Evolutionary conservation across 495 filamentous ascomycete species (phyloP).

Genomic region (Xylaria scruposa): DNA sequence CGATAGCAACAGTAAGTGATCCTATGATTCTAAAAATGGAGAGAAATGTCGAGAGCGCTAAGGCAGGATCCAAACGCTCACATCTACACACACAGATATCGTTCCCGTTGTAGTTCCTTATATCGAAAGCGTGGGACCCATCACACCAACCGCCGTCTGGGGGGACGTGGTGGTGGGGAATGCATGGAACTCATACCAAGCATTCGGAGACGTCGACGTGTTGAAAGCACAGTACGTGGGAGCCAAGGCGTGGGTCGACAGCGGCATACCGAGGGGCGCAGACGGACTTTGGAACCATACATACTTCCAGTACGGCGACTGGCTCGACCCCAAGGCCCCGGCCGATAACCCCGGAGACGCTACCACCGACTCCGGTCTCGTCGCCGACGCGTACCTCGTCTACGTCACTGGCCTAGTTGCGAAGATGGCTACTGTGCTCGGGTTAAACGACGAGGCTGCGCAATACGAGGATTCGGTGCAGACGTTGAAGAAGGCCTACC

Average conservation of each 20-base stretch:
- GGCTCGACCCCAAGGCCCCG: constrained; percentile 60
- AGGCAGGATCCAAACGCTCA: not conserved
- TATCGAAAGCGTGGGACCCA: constrained; percentile 34
- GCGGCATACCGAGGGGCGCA: constrained; percentile 51
- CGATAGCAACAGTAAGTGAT: constrained; percentile 18
- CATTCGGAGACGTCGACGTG: constrained; percentile 50
- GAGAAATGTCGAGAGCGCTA: not conserved
- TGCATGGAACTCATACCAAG: constrained; percentile 52
- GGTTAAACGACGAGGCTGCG: constrained; percentile 34
- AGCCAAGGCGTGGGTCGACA: constrained; percentile 55
- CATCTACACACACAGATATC: constrained; percentile 31
- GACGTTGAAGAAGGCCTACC: constrained; percentile 46
- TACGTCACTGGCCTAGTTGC: constrained; percentile 50
- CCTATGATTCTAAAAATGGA: not conserved
- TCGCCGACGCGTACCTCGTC: constrained; percentile 60
- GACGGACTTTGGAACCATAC: constrained; percentile 49
- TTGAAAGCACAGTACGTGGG: constrained; percentile 52
- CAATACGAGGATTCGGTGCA: constrained; percentile 39
- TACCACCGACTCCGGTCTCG: constrained; percentile 50
- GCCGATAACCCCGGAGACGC: constrained; percentile 47
- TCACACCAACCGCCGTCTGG: constrained; percentile 48
- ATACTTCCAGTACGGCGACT: constrained; percentile 56
- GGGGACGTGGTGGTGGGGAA: constrained; percentile 53
- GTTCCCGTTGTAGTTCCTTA: constrained; percentile 51
- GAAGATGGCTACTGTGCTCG: constrained; percentile 42